Evolutionary conservation across 2,329 filamentous ascomycete species (phyloP).

Genomic region (Blumeria hordei): DNA sequence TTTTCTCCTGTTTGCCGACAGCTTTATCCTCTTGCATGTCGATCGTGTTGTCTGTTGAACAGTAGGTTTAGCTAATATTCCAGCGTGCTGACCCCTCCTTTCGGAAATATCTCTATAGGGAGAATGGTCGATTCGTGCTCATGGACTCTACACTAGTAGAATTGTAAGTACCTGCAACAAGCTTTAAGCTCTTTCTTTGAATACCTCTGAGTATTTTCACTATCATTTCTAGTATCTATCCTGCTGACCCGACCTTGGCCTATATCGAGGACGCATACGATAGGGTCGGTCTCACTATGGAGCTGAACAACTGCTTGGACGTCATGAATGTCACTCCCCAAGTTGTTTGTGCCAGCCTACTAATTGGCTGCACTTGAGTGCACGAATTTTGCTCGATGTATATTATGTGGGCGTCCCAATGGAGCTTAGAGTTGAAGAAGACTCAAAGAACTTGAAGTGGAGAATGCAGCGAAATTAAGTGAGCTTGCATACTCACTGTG

Average conservation of each 20-base stretch:
- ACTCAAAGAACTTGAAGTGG: background rate
- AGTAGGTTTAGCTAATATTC: no score
- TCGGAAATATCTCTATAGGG: no score
- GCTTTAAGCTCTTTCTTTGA: background rate
- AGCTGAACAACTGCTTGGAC: background rate
- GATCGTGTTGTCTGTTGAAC: no score
- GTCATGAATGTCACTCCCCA: background rate
- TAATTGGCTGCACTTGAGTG: background rate
- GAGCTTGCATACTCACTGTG: background rate
- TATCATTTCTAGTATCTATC: background rate
- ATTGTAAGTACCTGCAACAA: background rate
- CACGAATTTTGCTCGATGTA: background rate
- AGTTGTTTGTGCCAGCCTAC: background rate
- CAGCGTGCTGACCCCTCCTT: no score
- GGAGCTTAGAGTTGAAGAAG: background rate
- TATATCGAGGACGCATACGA: background rate
- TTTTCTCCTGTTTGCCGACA: no score
- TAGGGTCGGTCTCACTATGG: background rate
- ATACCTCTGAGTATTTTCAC: background rate
- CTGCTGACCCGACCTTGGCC: background rate
- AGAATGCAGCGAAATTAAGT: background rate
- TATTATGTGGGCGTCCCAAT: background rate
- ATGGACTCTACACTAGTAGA: no score
- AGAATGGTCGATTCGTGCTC: no score
- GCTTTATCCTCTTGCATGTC: no score